Percentiles rank a stretch among this genome's conserved stretches.
These are phyloP conservation scores for Arachis hypogaea DNA, from an alignment of 306 rosid species.

Conservation along the genomic window DNA sequence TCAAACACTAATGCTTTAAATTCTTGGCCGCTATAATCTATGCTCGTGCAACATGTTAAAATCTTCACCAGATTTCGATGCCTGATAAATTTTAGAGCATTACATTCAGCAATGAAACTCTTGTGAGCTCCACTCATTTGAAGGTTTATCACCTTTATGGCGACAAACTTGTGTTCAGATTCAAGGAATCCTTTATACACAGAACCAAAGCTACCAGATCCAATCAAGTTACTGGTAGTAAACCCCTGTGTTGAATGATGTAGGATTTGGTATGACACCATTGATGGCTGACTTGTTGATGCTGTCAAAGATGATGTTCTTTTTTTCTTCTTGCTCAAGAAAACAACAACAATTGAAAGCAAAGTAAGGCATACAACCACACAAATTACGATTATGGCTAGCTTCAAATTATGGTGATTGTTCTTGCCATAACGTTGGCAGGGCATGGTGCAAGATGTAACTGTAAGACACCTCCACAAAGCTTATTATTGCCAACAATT, in stretches of 20 bases:
- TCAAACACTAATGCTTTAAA: conserved; percentile 21
- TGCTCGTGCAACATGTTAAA: conserved; percentile 35
- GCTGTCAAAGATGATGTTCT: conserved; percentile 2
- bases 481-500: not conserved
- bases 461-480: not conserved
- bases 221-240: conserved; percentile 26
- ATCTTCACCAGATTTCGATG: conserved; percentile 39
- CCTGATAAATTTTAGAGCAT: not conserved
- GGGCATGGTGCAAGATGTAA: not conserved
- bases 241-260: conserved; percentile 29
- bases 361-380: not conserved
- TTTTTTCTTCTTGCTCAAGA: not conserved
- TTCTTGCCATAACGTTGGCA: not conserved
- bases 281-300: not conserved
- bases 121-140: conserved; percentile 1
- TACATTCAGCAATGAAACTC: conserved; percentile 21
- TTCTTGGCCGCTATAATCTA: conserved; percentile 11
- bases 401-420: not conserved
- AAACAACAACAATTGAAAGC: not conserved
- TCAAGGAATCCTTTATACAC: conserved; percentile 32
- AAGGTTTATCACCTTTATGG: conserved; percentile 27
- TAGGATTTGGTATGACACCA: conserved; percentile 30
- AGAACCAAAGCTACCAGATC: conserved; percentile 35
- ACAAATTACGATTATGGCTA: not conserved
- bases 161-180: not conserved